Evolutionary conservation across 2,329 filamentous ascomycete species (phyloP).

Genomic region (Calonectria pauciramosa): DNA sequence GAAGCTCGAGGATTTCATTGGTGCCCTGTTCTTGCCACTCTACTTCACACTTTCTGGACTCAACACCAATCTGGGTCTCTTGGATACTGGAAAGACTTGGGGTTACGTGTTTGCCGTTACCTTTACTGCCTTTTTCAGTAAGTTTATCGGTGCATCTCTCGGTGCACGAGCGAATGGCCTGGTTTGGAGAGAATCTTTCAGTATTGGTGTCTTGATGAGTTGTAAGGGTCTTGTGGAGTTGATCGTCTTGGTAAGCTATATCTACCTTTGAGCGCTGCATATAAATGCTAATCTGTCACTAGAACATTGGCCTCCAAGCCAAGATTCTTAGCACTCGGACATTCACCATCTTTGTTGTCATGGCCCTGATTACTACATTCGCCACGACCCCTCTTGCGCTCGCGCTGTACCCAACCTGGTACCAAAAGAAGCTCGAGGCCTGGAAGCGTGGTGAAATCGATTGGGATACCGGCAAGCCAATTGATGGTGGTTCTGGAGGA

Average conservation of each 20-base stretch:
- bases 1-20: slow-evolving; percentile 92
- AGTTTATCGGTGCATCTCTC: slow-evolving; percentile 86
- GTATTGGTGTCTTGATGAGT: slow-evolving; percentile 92
- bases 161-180: slow-evolving; percentile 80
- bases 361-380: slow-evolving; percentile 90
- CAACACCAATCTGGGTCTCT: slow-evolving; percentile 85
- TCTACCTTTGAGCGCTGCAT: background rate
- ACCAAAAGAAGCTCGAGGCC: slow-evolving; percentile 64
- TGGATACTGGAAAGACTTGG: slow-evolving; percentile 87
- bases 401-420: slow-evolving; percentile 77
- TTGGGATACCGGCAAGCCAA: slow-evolving; percentile 70
- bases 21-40: slow-evolving; percentile 85
- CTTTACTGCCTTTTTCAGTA: slow-evolving; percentile 83
- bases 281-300: background rate
- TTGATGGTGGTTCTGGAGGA: background rate
- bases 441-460: slow-evolving; percentile 88
- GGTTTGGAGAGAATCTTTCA: slow-evolving; percentile 85
- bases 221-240: slow-evolving; percentile 95
- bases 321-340: slow-evolving; percentile 64
- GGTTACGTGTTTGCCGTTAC: slow-evolving; percentile 89
- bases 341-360: slow-evolving; percentile 94
- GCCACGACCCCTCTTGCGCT: slow-evolving; percentile 82
- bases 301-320: slow-evolving; percentile 28
- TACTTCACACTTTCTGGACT: slow-evolving; percentile 94
- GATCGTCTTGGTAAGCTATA: slow-evolving; percentile 74